Evolutionary conservation across 2,329 filamentous ascomycete genomes (phyloP).

Genomic region (Colletotrichum cereale): DNA sequence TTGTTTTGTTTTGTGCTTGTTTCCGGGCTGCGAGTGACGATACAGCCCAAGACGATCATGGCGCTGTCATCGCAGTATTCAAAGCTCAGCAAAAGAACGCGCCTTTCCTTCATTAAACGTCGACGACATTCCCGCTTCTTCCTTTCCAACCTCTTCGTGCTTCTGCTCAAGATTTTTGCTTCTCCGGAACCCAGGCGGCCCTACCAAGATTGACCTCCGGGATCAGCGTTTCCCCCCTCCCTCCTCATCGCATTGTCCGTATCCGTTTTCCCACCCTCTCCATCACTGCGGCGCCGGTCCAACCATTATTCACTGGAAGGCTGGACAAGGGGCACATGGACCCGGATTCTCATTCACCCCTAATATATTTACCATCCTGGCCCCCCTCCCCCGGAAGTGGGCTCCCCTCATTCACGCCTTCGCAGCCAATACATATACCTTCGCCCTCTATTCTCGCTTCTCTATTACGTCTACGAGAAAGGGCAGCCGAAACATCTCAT

Average conservation of each 20-base stretch:
- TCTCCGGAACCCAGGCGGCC: conserved; percentile 15
- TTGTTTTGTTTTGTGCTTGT: conserved; percentile 39
- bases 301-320: conserved; percentile 26
- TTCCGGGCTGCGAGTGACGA: conserved; percentile 31
- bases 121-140: conserved; percentile 6
- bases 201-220: conserved; percentile 30
- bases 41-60: conserved; percentile 33
- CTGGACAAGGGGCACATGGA: conserved; percentile 38
- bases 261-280: conserved; percentile 16
- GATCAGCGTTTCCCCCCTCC: conserved; percentile 18
- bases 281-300: conserved; percentile 25
- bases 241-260: conserved; percentile 25
- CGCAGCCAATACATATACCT: conserved; percentile 35
- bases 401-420: conserved; percentile 13
- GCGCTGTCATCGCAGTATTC: conserved; percentile 33
- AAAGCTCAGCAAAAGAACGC: conserved; percentile 7
- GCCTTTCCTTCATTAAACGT: background rate
- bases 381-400: conserved; percentile 13
- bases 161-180: conserved; percentile 11
- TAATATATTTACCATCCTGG: conserved; percentile 37
- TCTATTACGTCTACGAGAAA: conserved; percentile 1
- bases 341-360: conserved; percentile 20
- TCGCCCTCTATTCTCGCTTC: conserved; percentile 15
- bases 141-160: background rate
- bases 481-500: background rate